These are phyloP conservation scores for Trichosanthes cucumerina DNA, from an alignment of 306 rosid species.

Conservation along the genomic window DNA sequence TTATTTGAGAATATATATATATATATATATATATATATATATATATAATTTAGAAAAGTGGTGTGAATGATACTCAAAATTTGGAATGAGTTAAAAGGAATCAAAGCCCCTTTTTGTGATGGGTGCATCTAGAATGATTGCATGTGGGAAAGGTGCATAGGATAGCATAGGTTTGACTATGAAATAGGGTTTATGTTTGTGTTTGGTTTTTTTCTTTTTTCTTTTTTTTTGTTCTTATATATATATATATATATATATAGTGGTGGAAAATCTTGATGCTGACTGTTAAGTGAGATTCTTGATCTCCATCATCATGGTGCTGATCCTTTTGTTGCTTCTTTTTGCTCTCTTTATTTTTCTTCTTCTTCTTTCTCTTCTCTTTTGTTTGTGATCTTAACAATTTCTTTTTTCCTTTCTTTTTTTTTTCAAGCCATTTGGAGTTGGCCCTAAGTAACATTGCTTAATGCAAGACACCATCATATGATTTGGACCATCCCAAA, in stretches of 20 bases:
- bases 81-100: not conserved
- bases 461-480: not conserved
- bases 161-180: not conserved
- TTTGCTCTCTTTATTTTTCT: not conserved
- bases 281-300: slow-evolving; percentile 4
- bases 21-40: not conserved
- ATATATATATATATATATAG: too few relatives aligned
- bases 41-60: not conserved
- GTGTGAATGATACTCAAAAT: not conserved
- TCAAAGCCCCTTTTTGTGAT: not conserved
- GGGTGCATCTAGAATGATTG: not conserved
- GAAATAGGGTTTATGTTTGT: slow-evolving; percentile 1
- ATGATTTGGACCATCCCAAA: slow-evolving; percentile 2
- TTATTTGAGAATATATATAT: not conserved
- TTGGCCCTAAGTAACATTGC: not conserved
- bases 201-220: not conserved
- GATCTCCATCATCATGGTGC: not conserved
- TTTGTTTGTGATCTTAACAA: not conserved
- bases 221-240: not conserved
- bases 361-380: not conserved
- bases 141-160: not conserved
- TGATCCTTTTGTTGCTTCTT: not conserved
- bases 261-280: not conserved
- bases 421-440: not conserved
- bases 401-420: not conserved